Base-by-base conservation (phyloP, 1,284 basidiomycete species). In the Apiotrichum domesticum region DNA sequence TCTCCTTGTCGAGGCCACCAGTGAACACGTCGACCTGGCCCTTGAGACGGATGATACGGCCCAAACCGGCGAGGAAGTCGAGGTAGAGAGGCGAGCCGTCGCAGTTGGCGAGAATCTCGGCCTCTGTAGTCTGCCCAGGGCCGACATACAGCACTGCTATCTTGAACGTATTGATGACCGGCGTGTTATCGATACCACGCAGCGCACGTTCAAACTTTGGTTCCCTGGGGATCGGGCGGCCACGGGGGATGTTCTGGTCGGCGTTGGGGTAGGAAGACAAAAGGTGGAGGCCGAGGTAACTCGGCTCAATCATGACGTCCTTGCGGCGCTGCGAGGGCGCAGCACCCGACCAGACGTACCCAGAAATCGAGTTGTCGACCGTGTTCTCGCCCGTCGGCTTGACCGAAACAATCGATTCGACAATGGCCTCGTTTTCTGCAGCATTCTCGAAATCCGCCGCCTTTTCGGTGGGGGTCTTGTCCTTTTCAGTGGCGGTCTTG, bases 131-230 rank as follows among this genome's bases (percentile, higher is more conserved):
- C 75, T 98, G 96, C 0, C 90, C 90, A 2, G 92, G 90, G 0
- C 88, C 95, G 45, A 95, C 95, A 70, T 98, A 99, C 75, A 99
- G 80, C 42, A 98, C 88, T 3, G 93, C 96, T 43, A 98, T 88
- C 77, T 96, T 95, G 78, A 97, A 90, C 1, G 92, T 95, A 75
- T 99, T 96, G 62, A 98, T 96, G 61, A 98, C 93, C 0, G 94
- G 93, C 52, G 89, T 88, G 45, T 84, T 81, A 68, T 98, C 93
- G 37, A 99, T 81, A 4, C 81, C 83, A 13, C 83, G 80, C 64
- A 94, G 80, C 3, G 84, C 76, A 40, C 90, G 84, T 2, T 82
- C 79, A 48, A 88, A 83, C 10, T 74, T 70, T 4, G 78, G 75
- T 51, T 80, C 78, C 35, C 78, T 71, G 4, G 81, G 80, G 5